Evolutionary conservation across 257 asterid species (phyloP), one percentile per base, ranked within the genome.

Genomic region (Nicotiana knightiana): DNA sequence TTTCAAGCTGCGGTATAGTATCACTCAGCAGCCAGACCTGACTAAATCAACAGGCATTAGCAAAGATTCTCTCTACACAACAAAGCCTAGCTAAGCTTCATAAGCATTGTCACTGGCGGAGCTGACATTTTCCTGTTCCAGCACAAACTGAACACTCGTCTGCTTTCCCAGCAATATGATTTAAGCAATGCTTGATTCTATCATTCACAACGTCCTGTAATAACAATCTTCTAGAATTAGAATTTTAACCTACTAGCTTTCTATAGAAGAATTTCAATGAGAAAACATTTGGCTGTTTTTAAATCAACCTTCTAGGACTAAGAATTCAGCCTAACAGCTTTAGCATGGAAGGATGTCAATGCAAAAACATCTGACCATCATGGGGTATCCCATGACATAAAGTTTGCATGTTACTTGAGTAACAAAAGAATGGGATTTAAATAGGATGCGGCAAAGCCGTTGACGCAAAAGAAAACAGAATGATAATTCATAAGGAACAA

Each of bases 111-210:
- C 12, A 73, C 63, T 73, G 43, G 6, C 79, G 79, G 4, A 92
- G 88, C 68, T 21, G 89, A 75, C 99, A 96, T 84, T 93, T 94
- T 77, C 98, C 96, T 9, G 99, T 94, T 84, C 98, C 98, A 26
- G 91, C 92, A 87, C 99, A 96, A 54, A 93, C 93, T 3, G 97
- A 91, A 88, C 98, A 96, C 86, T 96, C 98, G 18, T 92, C 95
- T 83, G 83, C 92, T 64, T 93, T 89, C 13, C 99, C 98, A 35
- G 93, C 92, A 58, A 91, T 92, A 64, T 90, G 99, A 86, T 93
- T 92, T 89, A 96, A 88, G 89, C 99, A 96, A 81, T 96, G 86
- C 28, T 78, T 88, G 90, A 96, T 93, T 89, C 98, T 87, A 77
- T 96, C 98, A 65, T 90, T 90, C 90, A 93, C 83, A 64, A 96